A percentile compares a stretch with the other conserved stretches of the same genome.
These are phyloP conservation scores for Physcomitrium patens DNA, from an alignment of 225 moss, liverwort and hornwort genomes.

Conservation along the genomic window DNA sequence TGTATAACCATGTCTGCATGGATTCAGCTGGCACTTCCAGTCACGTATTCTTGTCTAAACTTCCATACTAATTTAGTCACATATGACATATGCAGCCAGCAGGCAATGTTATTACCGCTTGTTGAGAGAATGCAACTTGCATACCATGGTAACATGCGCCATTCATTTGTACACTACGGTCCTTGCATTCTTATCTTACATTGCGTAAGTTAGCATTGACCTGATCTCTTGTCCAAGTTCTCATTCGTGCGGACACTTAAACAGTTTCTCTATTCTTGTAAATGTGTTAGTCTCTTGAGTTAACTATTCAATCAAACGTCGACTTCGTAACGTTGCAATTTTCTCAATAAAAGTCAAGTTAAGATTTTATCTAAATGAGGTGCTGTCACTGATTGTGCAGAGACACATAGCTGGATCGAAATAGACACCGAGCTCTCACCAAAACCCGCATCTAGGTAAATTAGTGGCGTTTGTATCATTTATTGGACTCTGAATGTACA, in stretches of 20 bases:
- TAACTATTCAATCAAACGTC: too few relatives aligned
- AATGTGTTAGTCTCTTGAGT: constrained; percentile 12
- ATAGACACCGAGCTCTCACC: constrained; percentile 51
- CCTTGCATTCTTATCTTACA: not conserved
- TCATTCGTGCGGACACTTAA: not conserved
- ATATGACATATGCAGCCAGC: constrained; percentile 38
- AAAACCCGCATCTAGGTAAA: constrained; percentile 37
- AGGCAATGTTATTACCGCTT: constrained; percentile 63
- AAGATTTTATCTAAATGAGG: constrained; percentile 18
- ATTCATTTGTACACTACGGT: not conserved
- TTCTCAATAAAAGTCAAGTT: not conserved
- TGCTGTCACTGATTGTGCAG: constrained; percentile 36
- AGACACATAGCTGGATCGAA: constrained; percentile 51
- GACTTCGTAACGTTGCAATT: too few relatives aligned
- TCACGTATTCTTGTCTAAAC: not conserved
- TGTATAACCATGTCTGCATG: not conserved
- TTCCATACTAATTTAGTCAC: not conserved
- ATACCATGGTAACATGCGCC: constrained; percentile 49
- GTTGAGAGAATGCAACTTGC: constrained; percentile 54
- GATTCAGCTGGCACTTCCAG: not conserved
- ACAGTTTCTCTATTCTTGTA: not conserved
- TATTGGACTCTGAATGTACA: not conserved
- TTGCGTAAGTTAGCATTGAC: not conserved
- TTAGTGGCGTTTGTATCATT: not conserved
- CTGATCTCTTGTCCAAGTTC: not conserved